These are phyloP conservation scores for Psilocybe azurescens DNA, from an alignment of 768 basidiomycete genomes.

Conservation along the genomic window DNA sequence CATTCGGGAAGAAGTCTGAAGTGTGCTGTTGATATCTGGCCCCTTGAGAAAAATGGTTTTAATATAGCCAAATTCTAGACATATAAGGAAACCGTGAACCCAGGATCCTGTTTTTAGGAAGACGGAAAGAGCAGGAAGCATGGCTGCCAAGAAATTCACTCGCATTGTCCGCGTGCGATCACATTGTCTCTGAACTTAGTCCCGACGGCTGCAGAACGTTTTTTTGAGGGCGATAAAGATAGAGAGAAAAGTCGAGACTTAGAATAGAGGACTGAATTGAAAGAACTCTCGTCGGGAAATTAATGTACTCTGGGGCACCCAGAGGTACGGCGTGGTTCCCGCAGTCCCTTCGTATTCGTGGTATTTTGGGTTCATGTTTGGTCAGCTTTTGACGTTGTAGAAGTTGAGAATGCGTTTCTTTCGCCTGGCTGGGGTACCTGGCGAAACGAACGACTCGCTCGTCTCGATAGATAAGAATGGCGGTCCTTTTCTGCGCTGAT, in stretches of 20 bases:
- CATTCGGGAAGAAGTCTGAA: conserved; percentile 6
- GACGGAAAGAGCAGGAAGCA: conserved; percentile 1
- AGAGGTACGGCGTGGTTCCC: conserved; percentile 2
- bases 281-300: conserved; percentile 10
- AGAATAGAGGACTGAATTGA: conserved; percentile 6
- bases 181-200: background rate
- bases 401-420: conserved; percentile 3
- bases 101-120: background rate
- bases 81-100: conserved; percentile 3
- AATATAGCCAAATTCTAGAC: conserved; percentile 2
- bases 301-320: conserved; percentile 1
- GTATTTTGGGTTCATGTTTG: background rate
- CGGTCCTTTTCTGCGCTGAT: conserved; percentile 9
- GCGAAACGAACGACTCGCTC: background rate
- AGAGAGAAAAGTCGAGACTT: conserved; percentile 1
- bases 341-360: conserved; percentile 1
- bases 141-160: background rate
- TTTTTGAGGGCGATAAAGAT: background rate
- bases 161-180: background rate
- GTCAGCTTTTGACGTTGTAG: background rate
- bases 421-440: background rate
- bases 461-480: background rate
- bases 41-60: conserved; percentile 11
- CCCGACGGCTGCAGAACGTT: background rate
- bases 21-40: background rate